Conservation (phyloP, 768 basidiomycete genomes). For the Nidularia pulvinata region DNA sequence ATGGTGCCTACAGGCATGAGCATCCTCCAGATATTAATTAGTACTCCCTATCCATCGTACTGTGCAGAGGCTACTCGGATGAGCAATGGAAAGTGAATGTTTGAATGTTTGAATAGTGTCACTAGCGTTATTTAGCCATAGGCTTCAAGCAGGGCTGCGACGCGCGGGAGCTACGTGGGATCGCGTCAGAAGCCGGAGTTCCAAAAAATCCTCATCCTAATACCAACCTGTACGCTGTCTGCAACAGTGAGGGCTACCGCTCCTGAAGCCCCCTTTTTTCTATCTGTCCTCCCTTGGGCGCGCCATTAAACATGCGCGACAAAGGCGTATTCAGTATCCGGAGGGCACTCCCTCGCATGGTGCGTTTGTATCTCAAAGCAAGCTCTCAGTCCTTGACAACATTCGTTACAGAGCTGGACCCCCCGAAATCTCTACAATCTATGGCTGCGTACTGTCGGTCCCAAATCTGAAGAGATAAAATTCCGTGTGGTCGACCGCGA, state of each 20-base stretch:
- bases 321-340: constrained; percentile 29
- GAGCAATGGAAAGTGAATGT: no score
- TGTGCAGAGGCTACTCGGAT: no score
- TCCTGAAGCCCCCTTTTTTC: neutral
- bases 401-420: constrained; percentile 73
- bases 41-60: no score
- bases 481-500: constrained; percentile 53
- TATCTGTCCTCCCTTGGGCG: neutral
- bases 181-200: no score
- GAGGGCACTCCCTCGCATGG: constrained; percentile 82
- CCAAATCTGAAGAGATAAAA: constrained; percentile 43
- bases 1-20: no score
- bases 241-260: no score
- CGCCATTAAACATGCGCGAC: constrained; percentile 33
- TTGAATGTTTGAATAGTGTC: no score
- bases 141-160: neutral
- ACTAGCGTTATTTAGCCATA: neutral
- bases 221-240: no score
- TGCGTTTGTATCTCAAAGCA: constrained; percentile 20
- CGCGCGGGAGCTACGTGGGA: neutral
- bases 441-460: constrained; percentile 68
- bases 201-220: no score
- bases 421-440: constrained; percentile 90
- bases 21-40: no score
- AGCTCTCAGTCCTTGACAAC: neutral